Evolutionary conservation across 345 rosid genomes (phyloP).

Genomic region (Brassica napus): DNA sequence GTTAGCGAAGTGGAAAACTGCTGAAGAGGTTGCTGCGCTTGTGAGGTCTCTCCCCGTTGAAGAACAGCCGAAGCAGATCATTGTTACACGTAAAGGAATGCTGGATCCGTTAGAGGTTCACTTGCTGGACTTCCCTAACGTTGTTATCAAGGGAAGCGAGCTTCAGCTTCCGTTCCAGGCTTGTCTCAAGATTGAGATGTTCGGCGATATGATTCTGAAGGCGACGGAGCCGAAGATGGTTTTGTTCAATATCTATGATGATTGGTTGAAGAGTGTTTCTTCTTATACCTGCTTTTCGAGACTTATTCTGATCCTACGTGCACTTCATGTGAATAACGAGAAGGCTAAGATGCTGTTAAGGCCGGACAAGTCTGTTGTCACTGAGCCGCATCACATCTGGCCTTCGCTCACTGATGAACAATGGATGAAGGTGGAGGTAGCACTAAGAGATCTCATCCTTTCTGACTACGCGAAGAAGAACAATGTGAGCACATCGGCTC

Average conservation of each 20-base stretch:
- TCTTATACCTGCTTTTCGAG: slow-evolving; percentile 97
- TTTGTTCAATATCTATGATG: slow-evolving; percentile 92
- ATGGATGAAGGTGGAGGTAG: slow-evolving; percentile 99
- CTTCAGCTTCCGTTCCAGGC: slow-evolving; percentile 99
- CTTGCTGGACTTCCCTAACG: slow-evolving; percentile 96
- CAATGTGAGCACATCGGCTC: slow-evolving; percentile 92
- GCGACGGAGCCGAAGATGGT: slow-evolving; percentile 99
- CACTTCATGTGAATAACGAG: slow-evolving; percentile 97
- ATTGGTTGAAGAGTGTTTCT: slow-evolving; percentile 96
- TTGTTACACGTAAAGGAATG: slow-evolving; percentile 98
- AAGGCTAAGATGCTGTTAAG: slow-evolving; percentile 96
- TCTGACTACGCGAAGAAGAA: slow-evolving; percentile 98
- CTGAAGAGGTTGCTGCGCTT: slow-evolving; percentile 99
- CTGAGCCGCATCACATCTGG: slow-evolving; percentile 99
- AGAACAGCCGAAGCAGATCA: slow-evolving; percentile 97
- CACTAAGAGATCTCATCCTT: slow-evolving; percentile 85
- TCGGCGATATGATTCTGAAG: slow-evolving; percentile 89
- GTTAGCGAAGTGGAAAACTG: slow-evolving; percentile 97
- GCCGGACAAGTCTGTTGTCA: slow-evolving; percentile 90
- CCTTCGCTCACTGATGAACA: slow-evolving; percentile 96
- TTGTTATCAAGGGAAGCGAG: slow-evolving; percentile 98
- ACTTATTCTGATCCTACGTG: slow-evolving; percentile 95
- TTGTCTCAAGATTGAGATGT: slow-evolving; percentile 96
- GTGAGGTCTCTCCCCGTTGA: slow-evolving; percentile 98
- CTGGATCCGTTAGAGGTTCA: slow-evolving; percentile 96